phyloP scores from a whole-genome alignment of 345 rosid species.

The Murraya koenigii region DNA sequence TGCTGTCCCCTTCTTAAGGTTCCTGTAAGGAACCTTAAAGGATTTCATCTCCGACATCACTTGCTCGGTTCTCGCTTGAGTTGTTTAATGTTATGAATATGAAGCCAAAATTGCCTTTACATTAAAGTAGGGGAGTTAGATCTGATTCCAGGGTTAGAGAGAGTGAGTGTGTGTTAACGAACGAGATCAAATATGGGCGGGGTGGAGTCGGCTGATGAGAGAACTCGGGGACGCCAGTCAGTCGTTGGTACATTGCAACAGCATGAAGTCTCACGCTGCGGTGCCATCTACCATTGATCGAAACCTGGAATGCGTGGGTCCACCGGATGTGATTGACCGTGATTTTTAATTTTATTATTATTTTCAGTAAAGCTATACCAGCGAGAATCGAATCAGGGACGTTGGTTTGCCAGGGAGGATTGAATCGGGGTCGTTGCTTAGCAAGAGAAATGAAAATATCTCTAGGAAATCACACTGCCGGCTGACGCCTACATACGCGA shows the following conservation, averaged over 20 bases:
- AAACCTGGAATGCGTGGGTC: neutral
- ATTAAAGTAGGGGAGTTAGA: conserved; percentile 4
- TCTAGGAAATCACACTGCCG: neutral
- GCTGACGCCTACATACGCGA: neutral
- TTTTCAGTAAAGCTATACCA: neutral
- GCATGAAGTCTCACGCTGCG: neutral
- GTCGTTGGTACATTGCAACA: conserved; percentile 10
- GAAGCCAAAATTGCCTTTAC: conserved; percentile 3
- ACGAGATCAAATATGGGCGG: conserved; percentile 18
- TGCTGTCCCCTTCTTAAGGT: conserved; percentile 66
- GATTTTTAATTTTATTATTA: neutral
- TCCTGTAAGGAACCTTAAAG: conserved; percentile 61
- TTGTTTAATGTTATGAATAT: neutral
- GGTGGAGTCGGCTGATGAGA: neutral
- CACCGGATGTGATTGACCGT: neutral
- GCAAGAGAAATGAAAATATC: neutral
- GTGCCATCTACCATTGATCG: neutral
- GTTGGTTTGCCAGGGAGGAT: neutral
- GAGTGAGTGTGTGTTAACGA: neutral
- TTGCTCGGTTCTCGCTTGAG: conserved; percentile 8
- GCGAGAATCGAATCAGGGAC: neutral
- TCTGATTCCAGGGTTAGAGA: conserved; percentile 5
- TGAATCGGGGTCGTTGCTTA: neutral
- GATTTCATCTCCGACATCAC: conserved; percentile 47
- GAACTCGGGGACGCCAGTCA: neutral